phyloP scores from a whole-genome alignment of 768 basidiomycete species.

The Astraeus odoratus region DNA sequence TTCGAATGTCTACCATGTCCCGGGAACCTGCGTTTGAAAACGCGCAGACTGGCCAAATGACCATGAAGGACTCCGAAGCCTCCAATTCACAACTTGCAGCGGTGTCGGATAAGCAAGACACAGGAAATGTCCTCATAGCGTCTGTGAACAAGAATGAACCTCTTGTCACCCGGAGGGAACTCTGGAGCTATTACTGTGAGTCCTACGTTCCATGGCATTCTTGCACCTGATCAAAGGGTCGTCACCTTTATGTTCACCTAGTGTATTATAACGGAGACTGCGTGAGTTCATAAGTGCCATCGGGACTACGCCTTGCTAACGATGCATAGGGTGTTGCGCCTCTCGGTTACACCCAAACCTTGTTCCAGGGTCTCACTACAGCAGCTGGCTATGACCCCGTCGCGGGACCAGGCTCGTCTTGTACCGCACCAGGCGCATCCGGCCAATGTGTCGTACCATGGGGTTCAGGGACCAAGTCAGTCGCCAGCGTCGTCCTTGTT shows the following conservation, averaged over 20 bases:
- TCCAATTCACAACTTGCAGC: background rate
- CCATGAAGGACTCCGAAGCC: background rate
- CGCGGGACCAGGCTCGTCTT: constrained; percentile 64
- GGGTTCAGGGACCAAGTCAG: constrained; percentile 63
- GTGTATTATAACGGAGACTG: constrained; percentile 82
- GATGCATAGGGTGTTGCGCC: constrained; percentile 59
- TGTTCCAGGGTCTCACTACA: constrained; percentile 67
- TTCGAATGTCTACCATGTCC: too few species aligned
- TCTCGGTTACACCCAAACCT: constrained; percentile 59
- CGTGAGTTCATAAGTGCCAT: constrained; percentile 29
- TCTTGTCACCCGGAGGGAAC: constrained; percentile 60
- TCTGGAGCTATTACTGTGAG: constrained; percentile 78
- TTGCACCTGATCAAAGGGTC: background rate
- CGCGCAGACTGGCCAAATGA: background rate
- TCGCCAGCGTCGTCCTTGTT: constrained; percentile 68
- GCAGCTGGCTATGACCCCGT: constrained; percentile 71
- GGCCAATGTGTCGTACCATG: constrained; percentile 76
- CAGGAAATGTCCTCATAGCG: constrained; percentile 27
- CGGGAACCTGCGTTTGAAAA: too few species aligned
- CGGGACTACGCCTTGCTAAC: too few species aligned
- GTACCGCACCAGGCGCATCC: constrained; percentile 53
- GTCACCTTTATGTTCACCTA: constrained; percentile 20
- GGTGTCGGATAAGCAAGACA: background rate
- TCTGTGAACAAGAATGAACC: constrained; percentile 50
- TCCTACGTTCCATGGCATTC: constrained; percentile 8